Base-by-base conservation (phyloP, 441 rosid species). In the Pelargonium exstipulatum region DNA sequence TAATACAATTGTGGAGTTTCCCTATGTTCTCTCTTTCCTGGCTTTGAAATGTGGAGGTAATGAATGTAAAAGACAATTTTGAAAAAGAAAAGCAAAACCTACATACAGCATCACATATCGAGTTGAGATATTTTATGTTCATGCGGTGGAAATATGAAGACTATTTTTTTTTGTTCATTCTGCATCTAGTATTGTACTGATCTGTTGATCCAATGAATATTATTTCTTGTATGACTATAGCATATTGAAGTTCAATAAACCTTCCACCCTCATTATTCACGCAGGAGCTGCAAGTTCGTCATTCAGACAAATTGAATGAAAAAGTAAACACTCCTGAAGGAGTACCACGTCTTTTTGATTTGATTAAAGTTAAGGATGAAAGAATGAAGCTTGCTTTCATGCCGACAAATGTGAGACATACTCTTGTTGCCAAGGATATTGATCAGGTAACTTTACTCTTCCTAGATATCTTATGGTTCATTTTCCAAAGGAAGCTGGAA, bases 371-470 rank as follows among this genome's bases (percentile, higher is more conserved):
- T 79, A 78, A 81, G 72, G 95, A 94, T 83, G 97, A 91, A 75
- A 84, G 94, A 74, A 84, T 90, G 91, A 94, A 84, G 77, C 96
- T 90, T 79, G 97, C 99, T 64, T 94, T 94, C 77, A 78, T 84
- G 95, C 97, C 43, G 88, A 90, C 61, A 18, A 55, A 55, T 71
- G 67, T 90, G 78, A 85, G 91, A 65, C 88, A 91, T 80, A 91
- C 99, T 73, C 79, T 90, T 68, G 96, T 95, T 68, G 91, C 87
- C 12, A 88, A 86, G 70, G 90, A 89, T 84, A 91, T 95, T 70
- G 99, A 95, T 78, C 97, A 91, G 96, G 97, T 90, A 75, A 8
- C 16, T 5, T n/a, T 4, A 16, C 8, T 53, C 18, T 53, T 53
- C 17, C 58, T 51, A n/a, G 40, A 14, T 17, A 51, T 13, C 6